Conservation (phyloP, 306 rosid genomes). For the Sphenostylis stenocarpa region DNA sequence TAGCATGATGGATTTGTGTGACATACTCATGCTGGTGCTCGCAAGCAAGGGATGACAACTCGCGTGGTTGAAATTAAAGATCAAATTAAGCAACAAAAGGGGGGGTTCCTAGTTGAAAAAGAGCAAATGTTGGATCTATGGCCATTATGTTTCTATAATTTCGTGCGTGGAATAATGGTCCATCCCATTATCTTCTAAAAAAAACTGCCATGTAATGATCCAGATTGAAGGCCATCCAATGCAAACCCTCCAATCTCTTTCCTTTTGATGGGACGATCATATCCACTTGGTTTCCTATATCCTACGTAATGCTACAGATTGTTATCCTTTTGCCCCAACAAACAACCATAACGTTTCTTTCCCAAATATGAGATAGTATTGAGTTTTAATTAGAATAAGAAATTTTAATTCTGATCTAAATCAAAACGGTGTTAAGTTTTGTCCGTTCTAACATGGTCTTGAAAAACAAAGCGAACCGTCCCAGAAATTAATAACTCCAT, state of each 20-base stretch:
- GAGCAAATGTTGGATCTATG: conserved; percentile 30
- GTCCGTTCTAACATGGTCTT: not conserved
- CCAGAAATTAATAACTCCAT: not conserved
- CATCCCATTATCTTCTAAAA: conserved; percentile 33
- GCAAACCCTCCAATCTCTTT: conserved; percentile 23
- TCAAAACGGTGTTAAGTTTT: not conserved
- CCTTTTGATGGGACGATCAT: conserved; percentile 22
- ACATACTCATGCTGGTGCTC: conserved; percentile 23
- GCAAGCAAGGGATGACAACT: conserved; percentile 13
- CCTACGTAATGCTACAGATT: conserved; percentile 19
- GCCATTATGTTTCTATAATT: conserved; percentile 35
- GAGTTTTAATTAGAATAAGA: no score
- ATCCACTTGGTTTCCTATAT: conserved; percentile 29
- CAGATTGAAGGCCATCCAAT: conserved; percentile 23
- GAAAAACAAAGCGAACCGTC: not conserved
- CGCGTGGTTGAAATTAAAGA: conserved; percentile 34
- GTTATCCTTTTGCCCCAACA: conserved; percentile 7
- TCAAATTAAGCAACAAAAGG: not conserved
- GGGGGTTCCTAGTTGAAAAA: conserved; percentile 14
- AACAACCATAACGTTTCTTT: no score
- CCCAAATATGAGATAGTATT: no score
- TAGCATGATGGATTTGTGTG: conserved; percentile 24
- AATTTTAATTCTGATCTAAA: no score
- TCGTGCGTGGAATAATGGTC: conserved; percentile 44
- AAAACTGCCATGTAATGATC: conserved; percentile 30